Conservation (phyloP, 179 eudicot species). For the Spergularia azorica region DNA sequence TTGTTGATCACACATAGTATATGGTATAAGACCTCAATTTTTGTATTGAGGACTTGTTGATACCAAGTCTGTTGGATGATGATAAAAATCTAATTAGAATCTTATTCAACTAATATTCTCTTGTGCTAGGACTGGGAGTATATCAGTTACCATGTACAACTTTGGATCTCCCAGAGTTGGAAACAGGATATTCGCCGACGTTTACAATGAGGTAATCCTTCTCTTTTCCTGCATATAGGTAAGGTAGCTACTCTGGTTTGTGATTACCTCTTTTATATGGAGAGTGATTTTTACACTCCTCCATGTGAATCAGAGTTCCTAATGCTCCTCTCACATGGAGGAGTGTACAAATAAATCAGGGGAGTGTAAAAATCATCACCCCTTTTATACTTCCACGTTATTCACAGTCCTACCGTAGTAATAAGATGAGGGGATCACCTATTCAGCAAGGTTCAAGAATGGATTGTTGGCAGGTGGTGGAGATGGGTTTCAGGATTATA, state of each 20-base stretch:
- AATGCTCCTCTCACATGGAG: not conserved
- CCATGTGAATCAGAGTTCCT: no score
- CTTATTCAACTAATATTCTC: conserved; percentile 3
- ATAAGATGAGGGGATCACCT: not conserved
- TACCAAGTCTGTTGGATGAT: not conserved
- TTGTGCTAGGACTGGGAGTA: conserved; percentile 60
- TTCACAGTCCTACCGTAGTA: not conserved
- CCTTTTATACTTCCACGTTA: no score
- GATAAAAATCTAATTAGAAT: not conserved
- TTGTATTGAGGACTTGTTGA: not conserved
- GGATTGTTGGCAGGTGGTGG: not conserved
- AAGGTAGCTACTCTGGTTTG: not conserved
- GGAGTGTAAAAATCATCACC: no score
- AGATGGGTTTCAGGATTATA: not conserved
- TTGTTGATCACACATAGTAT: not conserved
- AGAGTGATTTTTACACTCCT: no score
- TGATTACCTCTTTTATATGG: no score
- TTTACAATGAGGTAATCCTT: conserved; percentile 78
- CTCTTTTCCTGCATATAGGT: not conserved
- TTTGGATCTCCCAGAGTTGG: conserved; percentile 99
- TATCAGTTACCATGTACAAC: conserved; percentile 90
- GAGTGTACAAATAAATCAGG: no score
- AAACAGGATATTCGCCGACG: conserved; percentile 79
- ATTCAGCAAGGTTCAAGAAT: not conserved
- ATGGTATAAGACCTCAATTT: not conserved